Base-by-base conservation (phyloP, 768 basidiomycete species). In the Termitomyces sp. region DNA sequence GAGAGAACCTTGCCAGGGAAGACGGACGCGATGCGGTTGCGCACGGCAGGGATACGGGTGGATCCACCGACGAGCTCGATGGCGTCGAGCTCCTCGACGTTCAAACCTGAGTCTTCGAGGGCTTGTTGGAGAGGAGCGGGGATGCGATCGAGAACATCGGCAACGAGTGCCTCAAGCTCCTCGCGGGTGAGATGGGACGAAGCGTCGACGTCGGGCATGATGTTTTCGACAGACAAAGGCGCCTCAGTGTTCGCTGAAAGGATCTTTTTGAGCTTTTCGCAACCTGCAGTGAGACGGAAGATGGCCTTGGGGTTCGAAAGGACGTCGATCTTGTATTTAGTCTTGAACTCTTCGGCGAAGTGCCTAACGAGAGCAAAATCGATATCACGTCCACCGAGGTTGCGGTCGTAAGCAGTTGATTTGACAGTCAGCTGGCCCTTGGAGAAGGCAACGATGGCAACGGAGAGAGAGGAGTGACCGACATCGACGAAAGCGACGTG, bases 271-370 rank as follows among this genome's bases (percentile, higher is more conserved):
- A 98, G 83, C 72, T 89, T 88, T 80, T 99, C 97, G 73, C 94
- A 94, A 20, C 91, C 88, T 15, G 89, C 88, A 31, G 82, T 70
- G 60, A 99, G 87, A 65, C 96, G 88, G 92, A 98, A 98, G 51
- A 81, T 82, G 37, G 95, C 97, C 76, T 98, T 98, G 66, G 94
- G 91, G 76, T 83, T 94, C 65, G 83, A 84, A 70, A 94, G 73
- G 68, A 98, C 95, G 73, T 98, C 96, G 71, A 98, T 94, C 77
- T 95, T 97, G 86, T 98, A 98, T 74, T 97, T 98, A n/a, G 76
- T 72, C 78, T 94, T 89, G 87, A 98, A 98, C 75, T 98, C 91
- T 34, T 84, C 76, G 9, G 96, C 83, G 71, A 98, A 98, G 79
- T 98, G 86, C 67, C 86, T 72, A 43, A 97, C 84, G 67, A 99